These are phyloP conservation scores for Vitis rotundifolia DNA, from an alignment of 164 flowering plant species.

Conservation along the genomic window DNA sequence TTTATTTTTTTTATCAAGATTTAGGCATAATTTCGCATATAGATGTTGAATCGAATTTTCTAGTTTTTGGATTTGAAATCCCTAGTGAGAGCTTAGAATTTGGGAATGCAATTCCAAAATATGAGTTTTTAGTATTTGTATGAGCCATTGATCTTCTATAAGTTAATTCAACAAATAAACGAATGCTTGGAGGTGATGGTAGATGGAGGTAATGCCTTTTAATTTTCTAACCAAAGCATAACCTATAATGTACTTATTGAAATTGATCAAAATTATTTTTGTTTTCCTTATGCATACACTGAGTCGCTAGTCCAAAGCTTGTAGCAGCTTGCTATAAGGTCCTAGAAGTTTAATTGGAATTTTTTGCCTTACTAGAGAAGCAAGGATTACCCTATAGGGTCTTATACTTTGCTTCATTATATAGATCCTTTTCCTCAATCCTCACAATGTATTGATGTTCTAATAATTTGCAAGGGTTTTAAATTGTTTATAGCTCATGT, in stretches of 20 bases:
- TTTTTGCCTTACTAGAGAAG: conserved; percentile 95
- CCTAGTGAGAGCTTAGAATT: too few species aligned
- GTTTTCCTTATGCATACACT: conserved; percentile 71
- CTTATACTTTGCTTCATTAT: not conserved
- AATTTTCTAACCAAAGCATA: not conserved
- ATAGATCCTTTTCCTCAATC: too few species aligned
- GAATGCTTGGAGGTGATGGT: conserved; percentile 97
- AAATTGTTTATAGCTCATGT: conserved; percentile 80
- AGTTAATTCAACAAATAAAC: conserved; percentile 94
- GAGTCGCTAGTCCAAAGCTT: conserved; percentile 93
- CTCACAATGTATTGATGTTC: conserved; percentile 6
- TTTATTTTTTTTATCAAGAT: too few species aligned
- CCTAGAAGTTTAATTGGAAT: conserved; percentile 74
- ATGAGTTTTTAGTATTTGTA: too few species aligned
- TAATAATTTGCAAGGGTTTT: conserved; percentile 66
- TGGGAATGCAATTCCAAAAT: too few species aligned
- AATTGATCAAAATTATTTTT: not conserved
- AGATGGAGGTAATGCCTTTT: conserved; percentile 85
- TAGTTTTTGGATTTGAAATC: too few species aligned
- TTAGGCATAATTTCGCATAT: too few species aligned
- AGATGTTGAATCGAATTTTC: too few species aligned
- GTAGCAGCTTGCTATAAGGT: conserved; percentile 65
- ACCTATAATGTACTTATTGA: too few species aligned
- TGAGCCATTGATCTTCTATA: conserved; percentile 5
- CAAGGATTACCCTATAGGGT: conserved; percentile 84